Evolutionary conservation across 176 grass and related monocot species (phyloP).

Genomic region (Triticum dicoccoides): DNA sequence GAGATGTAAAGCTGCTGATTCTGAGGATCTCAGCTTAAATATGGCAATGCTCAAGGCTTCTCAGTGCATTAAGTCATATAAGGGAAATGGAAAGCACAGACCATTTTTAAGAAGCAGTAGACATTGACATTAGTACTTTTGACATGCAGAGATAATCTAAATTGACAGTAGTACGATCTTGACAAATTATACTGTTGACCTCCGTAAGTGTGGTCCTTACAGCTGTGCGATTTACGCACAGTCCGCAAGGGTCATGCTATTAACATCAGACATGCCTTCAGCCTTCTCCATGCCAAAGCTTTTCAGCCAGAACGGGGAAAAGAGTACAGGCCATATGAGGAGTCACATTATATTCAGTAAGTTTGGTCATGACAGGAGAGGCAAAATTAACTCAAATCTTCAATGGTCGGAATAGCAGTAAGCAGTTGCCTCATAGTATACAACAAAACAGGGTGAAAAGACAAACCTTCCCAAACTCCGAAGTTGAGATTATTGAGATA

Average conservation of each 20-base stretch:
- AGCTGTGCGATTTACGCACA: background rate
- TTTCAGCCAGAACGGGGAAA: background rate
- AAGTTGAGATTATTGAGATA: conserved; percentile 75
- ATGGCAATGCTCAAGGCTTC: background rate
- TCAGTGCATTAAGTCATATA: background rate
- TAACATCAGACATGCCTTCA: background rate
- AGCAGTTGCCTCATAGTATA: background rate
- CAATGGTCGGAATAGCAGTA: background rate
- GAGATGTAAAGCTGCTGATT: too few species aligned
- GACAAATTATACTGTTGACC: background rate
- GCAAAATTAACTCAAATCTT: background rate
- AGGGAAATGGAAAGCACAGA: background rate
- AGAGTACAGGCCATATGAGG: background rate
- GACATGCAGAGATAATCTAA: background rate
- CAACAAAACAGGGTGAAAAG: background rate
- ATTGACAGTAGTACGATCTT: background rate
- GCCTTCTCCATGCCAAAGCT: background rate
- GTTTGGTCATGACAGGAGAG: background rate
- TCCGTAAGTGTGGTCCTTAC: background rate
- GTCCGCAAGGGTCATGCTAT: background rate
- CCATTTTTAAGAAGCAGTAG: background rate
- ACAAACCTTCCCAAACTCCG: conserved; percentile 91
- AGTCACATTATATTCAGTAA: background rate
- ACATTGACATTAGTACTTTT: background rate
- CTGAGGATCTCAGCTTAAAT: background rate